Evolutionary conservation across 2,329 filamentous ascomycete genomes (phyloP), one percentile per base, ranked within the genome.

Genomic region (Aspergillus tanneri): DNA sequence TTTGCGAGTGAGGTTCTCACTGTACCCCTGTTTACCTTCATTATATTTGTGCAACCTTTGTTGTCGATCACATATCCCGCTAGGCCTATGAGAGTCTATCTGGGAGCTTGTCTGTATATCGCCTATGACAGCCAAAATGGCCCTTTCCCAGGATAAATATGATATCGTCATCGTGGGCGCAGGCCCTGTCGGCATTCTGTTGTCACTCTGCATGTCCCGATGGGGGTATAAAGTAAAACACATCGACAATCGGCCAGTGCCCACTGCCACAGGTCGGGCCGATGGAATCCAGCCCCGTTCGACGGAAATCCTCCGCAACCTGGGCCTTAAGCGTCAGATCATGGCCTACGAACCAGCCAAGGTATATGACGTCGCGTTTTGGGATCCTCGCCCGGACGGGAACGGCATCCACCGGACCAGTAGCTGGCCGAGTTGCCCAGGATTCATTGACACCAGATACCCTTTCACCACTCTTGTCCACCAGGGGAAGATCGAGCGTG

Each of bases 151-250:
- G 60, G 75, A 80, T 48, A 77, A 73, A 45, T 85, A 83, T 70
- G 84, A 87, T 62, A 80, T 80, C 42, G 90, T 96, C 59, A 90
- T 96, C 57, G 80, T 96, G 46, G 91, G 91, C 55, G 91, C 91
- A 47, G 91, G 91, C 12, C 91, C 91, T 3, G 90, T 91, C 32
- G 91, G 91, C 46, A 81, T 96, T 49, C 85, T 95, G 72, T 80
- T 96, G 19, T 93, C 90, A 7, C 90, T 90, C 23, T 92, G 88
- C 66, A 80, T 96, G 53, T 88, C 89, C 52, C 80, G 90, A 74
- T 96, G 90, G 89, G 91, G 91, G 16, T 96, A 96, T 77, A 90
- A 84, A 69, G 89, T 96, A 70, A 95, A 92, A 77, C 90, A 96
- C 72, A 90, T 96, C 64, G 91, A 96, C 73, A 95, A 95, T 72